Evolutionary conservation across 306 rosid species (phyloP).

Genomic region (Fragaria iinumae): DNA sequence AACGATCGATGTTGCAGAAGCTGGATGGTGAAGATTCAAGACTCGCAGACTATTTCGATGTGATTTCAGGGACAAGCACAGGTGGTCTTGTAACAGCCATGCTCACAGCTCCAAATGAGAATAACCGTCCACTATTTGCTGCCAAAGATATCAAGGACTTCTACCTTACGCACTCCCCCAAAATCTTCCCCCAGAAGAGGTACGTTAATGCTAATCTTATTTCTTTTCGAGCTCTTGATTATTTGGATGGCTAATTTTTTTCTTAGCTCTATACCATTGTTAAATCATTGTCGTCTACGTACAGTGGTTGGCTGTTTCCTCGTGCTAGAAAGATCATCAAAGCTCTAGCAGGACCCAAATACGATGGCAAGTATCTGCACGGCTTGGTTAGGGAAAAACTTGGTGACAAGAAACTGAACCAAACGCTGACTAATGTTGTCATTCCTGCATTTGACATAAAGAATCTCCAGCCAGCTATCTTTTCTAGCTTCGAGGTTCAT

Average conservation of each 20-base stretch:
- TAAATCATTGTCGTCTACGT: no score
- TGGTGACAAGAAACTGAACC: constrained; percentile 48
- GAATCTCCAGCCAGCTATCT: constrained; percentile 47
- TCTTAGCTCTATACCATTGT: no score
- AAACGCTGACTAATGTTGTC: constrained; percentile 65
- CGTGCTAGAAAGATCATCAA: constrained; percentile 14
- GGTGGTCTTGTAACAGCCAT: constrained; percentile 64
- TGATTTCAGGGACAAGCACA: constrained; percentile 68
- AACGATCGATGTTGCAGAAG: constrained; percentile 34
- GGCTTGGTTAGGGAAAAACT: constrained; percentile 46
- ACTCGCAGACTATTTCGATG: constrained; percentile 61
- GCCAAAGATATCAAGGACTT: constrained; percentile 62
- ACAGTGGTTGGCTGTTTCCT: constrained; percentile 14
- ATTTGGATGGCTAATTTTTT: no score
- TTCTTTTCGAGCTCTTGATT: no score
- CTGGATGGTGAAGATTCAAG: constrained; percentile 60
- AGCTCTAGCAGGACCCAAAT: constrained; percentile 64
- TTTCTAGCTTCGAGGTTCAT: constrained; percentile 54
- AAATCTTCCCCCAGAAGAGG: constrained; percentile 55
- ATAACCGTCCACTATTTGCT: constrained; percentile 53
- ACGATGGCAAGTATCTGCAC: constrained; percentile 66
- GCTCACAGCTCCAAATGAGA: constrained; percentile 55
- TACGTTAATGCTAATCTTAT: background rate
- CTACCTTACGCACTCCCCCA: constrained; percentile 49
- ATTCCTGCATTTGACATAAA: constrained; percentile 59